Percentiles rank a stretch among this genome's conserved stretches.
Evolutionary conservation across 768 basidiomycete genomes (phyloP).

Genomic region (Hypsizygus marmoreus): DNA sequence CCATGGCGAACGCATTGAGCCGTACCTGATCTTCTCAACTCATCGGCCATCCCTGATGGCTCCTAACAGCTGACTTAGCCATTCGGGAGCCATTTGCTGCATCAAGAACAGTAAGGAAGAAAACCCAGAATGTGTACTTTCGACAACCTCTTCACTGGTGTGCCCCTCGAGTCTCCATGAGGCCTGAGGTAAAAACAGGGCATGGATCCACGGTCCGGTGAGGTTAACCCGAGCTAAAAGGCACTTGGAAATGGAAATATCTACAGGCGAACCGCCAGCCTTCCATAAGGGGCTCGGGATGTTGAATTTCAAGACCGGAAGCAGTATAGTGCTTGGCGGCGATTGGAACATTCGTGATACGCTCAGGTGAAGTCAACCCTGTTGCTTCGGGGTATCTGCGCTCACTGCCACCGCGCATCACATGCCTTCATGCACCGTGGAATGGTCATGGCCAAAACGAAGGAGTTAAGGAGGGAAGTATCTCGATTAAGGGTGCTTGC

Average conservation of each 20-base stretch:
- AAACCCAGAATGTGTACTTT: no score
- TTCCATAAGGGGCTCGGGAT: constrained; percentile 16
- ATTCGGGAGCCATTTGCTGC: no score
- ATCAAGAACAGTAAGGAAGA: no score
- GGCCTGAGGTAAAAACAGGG: constrained; percentile 11
- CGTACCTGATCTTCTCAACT: constrained; percentile 5
- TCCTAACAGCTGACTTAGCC: background rate
- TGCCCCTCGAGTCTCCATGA: no score
- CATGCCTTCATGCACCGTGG: constrained; percentile 12
- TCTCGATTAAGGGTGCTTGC: constrained; percentile 20
- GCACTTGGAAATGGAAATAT: background rate
- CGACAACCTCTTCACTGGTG: no score
- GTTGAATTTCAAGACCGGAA: constrained; percentile 10
- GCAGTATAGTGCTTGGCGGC: constrained; percentile 19
- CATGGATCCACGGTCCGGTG: constrained; percentile 12
- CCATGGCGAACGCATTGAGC: background rate
- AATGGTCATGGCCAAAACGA: constrained; percentile 4
- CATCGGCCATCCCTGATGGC: background rate
- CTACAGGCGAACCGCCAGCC: constrained; percentile 6
- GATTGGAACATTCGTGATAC: constrained; percentile 16
- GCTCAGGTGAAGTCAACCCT: constrained; percentile 7
- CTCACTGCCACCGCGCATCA: constrained; percentile 36
- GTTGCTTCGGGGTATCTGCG: constrained; percentile 35
- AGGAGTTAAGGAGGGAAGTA: constrained; percentile 9
- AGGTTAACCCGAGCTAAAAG: no score